Conservation (phyloP, 1,284 basidiomycete genomes). For the Ganoderma multipileum region DNA sequence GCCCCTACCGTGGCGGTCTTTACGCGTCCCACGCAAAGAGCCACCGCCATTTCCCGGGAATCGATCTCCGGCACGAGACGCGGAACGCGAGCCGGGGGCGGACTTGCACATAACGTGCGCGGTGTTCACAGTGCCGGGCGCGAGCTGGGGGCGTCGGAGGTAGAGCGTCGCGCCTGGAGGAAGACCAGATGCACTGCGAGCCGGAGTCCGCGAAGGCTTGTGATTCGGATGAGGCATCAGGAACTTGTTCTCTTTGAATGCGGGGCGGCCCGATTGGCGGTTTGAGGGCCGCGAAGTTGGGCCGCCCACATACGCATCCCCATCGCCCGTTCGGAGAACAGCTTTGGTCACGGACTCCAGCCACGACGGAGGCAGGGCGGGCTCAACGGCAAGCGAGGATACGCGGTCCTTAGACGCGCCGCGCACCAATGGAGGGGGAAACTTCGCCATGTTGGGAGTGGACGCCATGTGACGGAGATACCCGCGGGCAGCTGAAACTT, state of each 20-base stretch:
- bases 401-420: constrained; percentile 25
- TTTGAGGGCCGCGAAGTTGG: constrained; percentile 38
- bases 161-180: constrained; percentile 35
- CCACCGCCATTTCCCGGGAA: constrained; percentile 12
- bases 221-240: constrained; percentile 28
- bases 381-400: constrained; percentile 18
- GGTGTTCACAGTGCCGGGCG: constrained; percentile 52
- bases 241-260: constrained; percentile 29
- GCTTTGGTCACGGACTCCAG: constrained; percentile 67
- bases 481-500: constrained; percentile 59
- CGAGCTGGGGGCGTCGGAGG: constrained; percentile 35
- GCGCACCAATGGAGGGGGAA: constrained; percentile 17
- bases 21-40: constrained; percentile 18
- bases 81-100: constrained; percentile 56
- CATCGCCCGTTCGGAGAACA: constrained; percentile 52
- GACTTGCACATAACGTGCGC: constrained; percentile 68
- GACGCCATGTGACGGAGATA: constrained; percentile 77
- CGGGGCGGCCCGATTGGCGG: constrained; percentile 28
- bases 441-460: constrained; percentile 56
- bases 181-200: constrained; percentile 27
- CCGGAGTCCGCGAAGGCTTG: constrained; percentile 19
- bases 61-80: constrained; percentile 41
- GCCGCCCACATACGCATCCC: constrained; percentile 52
- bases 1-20: constrained; percentile 20
- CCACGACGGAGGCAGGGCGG: constrained; percentile 63